Percentiles rank a stretch among this genome's conserved stretches.
Evolutionary conservation across 2,329 filamentous ascomycete species (phyloP).

Genomic region (Cryphonectria naterciae): DNA sequence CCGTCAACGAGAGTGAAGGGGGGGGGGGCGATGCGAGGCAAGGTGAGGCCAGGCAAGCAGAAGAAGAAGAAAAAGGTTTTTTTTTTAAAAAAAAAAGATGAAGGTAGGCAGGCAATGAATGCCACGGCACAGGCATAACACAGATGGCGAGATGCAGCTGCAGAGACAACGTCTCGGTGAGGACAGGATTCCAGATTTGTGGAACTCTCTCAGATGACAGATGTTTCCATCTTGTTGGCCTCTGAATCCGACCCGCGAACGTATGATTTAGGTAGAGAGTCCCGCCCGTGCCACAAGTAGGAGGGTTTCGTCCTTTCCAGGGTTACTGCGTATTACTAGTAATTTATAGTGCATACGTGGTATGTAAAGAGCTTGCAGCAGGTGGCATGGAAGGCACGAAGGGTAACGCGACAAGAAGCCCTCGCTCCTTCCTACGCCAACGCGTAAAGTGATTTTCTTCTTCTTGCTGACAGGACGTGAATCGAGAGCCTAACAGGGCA

Average conservation of each 20-base stretch:
- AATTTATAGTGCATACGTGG: not conserved
- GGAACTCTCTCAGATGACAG: not conserved
- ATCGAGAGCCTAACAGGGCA: no score
- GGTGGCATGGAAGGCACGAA: not conserved
- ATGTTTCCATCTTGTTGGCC: not conserved
- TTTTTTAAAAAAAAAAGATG: not conserved
- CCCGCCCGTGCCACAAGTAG: not conserved
- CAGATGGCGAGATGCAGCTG: not conserved
- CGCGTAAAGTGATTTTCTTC: conserved; percentile 2
- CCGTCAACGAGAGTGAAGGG: not conserved
- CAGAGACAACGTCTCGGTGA: conserved; percentile 6
- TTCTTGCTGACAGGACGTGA: not conserved
- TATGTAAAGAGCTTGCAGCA: conserved; percentile 2
- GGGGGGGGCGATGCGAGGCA: not conserved
- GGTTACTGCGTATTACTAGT: not conserved
- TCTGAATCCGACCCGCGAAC: not conserved
- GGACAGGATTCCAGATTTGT: not conserved
- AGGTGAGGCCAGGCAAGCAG: not conserved
- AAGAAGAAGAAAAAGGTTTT: not conserved
- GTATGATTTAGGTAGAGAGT: not conserved
- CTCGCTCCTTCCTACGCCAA: not conserved
- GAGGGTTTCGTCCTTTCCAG: not conserved
- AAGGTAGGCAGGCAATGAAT: not conserved
- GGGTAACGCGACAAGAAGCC: not conserved
- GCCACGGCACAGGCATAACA: not conserved